Base-by-base conservation (phyloP, 371 early-diverging fungal genomes). In the Apophysomyces variabilis region DNA sequence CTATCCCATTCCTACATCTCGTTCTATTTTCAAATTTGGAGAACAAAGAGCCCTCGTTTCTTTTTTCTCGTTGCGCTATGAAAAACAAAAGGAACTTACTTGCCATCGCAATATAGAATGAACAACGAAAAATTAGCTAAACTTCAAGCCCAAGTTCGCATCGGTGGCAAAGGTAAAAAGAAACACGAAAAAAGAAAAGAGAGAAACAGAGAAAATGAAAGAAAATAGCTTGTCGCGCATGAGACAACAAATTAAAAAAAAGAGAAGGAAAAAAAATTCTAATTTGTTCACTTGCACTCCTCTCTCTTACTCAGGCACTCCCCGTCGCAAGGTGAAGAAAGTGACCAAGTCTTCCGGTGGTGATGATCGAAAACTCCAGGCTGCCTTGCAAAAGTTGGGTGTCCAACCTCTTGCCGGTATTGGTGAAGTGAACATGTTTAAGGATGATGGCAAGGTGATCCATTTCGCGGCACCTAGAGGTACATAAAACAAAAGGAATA, bases 351-450 rank as follows among this genome's bases (percentile, higher is more conserved):
- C 85, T 58, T 64, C 85, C 62, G 70, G 79, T 60, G 89, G 86
- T 67, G 87, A 89, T 79, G 97, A 96, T 87, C 94, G 94, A 82
- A 96, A 95, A 90, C 90, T 97, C 66, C 88, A 90, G 72, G 83
- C 88, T 66, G 87, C 91, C 39, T 83, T 97, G 66, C 93, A 91
- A 82, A 96, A 95, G 88, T 85, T 96, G 68, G 94, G 93, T 75
- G 89, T 92, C 62, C 92, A 92, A 83, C 85, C 90, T 67, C 84
- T 96, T 68, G 59, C 74, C 60, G 87, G 82, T 69, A 91, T 98
- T 73, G 96, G 96, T 83, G 95, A 96, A 75, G 95, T 97, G 84
- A 98, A 96, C 93, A 95, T 98, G 94, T 97, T 97, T 89, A 89
- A 86, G 83, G 88, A 88, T 64, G 93, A 95, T 75, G 95, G 96